Evolutionary conservation across 495 filamentous ascomycete species (phyloP).

Genomic region (Tuber borchii): DNA sequence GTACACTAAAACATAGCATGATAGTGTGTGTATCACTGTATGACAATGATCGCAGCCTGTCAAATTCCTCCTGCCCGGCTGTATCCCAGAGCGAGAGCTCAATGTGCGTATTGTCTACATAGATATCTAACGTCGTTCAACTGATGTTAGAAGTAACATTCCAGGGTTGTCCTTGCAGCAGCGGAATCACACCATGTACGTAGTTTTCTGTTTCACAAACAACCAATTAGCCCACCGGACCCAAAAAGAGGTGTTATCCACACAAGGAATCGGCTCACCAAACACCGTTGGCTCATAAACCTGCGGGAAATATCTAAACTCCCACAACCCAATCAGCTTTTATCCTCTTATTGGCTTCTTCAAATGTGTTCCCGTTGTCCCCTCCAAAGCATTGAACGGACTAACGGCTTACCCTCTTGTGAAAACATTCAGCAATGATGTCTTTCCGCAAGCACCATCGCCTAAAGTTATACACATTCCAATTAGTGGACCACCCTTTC

Average conservation of each 20-base stretch:
- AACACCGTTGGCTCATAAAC: constrained; percentile 99
- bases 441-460: constrained; percentile 97
- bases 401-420: constrained; percentile 72
- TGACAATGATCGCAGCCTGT: constrained; percentile 85
- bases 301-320: constrained; percentile 81
- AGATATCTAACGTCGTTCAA: constrained; percentile 63
- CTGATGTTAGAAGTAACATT: constrained; percentile 1
- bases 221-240: constrained; percentile 39
- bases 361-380: neutral
- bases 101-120: constrained; percentile 92
- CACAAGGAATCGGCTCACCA: constrained; percentile 47
- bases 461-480: constrained; percentile 52
- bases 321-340: constrained; percentile 17
- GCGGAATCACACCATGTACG: constrained; percentile 69
- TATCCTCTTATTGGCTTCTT: neutral
- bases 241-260: constrained; percentile 3
- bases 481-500: constrained; percentile 38
- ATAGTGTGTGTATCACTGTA: constrained; percentile 98
- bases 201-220: constrained; percentile 68
- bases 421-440: constrained; percentile 94
- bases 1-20: constrained; percentile 92
- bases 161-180: constrained; percentile 21
- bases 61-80: constrained; percentile 97
- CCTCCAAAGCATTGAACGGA: constrained; percentile 8
- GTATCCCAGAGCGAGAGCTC: constrained; percentile 98